Evolutionary conservation across 495 filamentous ascomycete species (phyloP).

Genomic region (Aspergillus panamensis): DNA sequence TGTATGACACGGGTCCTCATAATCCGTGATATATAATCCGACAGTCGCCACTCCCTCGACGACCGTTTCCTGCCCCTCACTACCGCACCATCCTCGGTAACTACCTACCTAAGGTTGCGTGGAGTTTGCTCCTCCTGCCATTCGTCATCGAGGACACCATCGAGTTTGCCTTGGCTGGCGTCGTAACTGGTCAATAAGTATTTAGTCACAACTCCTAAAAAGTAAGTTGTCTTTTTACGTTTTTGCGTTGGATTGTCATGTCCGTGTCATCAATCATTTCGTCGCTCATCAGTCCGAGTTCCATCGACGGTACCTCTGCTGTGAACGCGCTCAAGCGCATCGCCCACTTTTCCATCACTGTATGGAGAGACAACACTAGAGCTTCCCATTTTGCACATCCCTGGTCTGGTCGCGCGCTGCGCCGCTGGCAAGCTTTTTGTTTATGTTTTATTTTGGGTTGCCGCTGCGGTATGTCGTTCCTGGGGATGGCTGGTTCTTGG

Average conservation of each 20-base stretch:
- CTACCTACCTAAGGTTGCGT: too few relatives aligned
- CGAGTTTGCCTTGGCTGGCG: background rate
- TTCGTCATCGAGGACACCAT: background rate
- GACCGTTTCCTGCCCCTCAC: background rate
- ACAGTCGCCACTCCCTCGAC: background rate
- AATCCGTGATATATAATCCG: background rate
- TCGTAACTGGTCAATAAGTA: too few relatives aligned
- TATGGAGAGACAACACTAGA: constrained; percentile 17
- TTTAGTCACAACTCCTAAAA: background rate
- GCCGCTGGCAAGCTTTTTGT: background rate
- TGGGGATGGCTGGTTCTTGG: background rate
- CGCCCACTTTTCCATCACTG: constrained; percentile 24
- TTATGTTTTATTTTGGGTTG: background rate
- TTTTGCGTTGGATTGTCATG: background rate
- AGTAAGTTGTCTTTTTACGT: background rate
- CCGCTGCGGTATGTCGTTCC: background rate
- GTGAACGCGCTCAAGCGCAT: constrained; percentile 18
- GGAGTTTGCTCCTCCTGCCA: background rate
- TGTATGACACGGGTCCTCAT: background rate
- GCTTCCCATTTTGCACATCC: background rate
- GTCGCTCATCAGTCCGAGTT: background rate
- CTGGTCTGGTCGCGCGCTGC: background rate
- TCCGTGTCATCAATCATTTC: constrained; percentile 4
- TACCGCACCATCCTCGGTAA: background rate
- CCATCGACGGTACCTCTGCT: background rate